These are phyloP conservation scores for Bertia moriformis DNA, from an alignment of 2,329 filamentous ascomycete genomes.

Conservation along the genomic window DNA sequence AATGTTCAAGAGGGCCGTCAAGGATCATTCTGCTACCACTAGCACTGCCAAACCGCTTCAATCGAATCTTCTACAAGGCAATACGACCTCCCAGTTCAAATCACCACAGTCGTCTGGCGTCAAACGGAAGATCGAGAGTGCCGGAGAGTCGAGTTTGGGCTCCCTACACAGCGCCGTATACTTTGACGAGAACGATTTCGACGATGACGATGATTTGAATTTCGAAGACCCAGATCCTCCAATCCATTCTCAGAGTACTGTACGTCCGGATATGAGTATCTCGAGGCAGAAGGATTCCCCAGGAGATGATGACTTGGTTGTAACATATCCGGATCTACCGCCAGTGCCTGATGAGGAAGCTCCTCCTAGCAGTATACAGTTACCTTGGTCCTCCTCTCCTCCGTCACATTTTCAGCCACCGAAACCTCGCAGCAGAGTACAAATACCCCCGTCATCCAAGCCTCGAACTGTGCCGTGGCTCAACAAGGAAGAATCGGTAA, in stretches of 20 bases:
- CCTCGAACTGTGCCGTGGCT: background rate
- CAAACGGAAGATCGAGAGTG: background rate
- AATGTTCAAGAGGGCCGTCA: constrained; percentile 1
- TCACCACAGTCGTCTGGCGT: background rate
- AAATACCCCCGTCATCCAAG: too few relatives aligned
- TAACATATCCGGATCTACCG: background rate
- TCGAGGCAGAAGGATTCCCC: background rate
- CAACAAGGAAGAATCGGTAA: background rate
- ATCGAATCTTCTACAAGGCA: background rate
- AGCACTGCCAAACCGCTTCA: background rate
- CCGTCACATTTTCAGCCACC: background rate
- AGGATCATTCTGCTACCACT: background rate
- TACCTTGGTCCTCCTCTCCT: background rate
- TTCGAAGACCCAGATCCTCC: background rate
- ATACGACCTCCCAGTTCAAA: background rate
- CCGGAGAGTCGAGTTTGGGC: background rate
- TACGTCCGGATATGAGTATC: background rate
- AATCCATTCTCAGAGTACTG: background rate
- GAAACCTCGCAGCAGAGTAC: too few relatives aligned
- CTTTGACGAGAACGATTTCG: constrained; percentile 1
- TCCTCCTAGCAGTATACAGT: background rate
- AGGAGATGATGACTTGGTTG: background rate
- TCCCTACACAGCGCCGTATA: background rate
- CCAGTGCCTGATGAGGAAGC: background rate
- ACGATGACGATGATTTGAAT: background rate